Evolutionary conservation across 2,329 filamentous ascomycete genomes (phyloP), one percentile per base, ranked within the genome.

Genomic region (Penicillium sp.): DNA sequence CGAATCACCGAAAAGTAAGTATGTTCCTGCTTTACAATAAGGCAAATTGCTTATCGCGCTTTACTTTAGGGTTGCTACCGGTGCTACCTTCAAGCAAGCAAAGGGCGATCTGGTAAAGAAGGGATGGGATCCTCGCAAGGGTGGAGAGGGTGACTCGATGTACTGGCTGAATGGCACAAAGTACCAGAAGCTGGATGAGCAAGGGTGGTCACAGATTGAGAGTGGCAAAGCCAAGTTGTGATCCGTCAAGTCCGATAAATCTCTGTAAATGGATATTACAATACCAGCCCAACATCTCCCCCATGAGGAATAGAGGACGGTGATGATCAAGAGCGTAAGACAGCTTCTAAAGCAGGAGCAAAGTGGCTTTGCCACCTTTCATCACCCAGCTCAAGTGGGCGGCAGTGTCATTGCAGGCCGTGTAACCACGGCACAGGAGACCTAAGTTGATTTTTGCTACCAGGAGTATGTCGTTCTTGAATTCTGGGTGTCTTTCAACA

Each of bases 21-120:
- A 16, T 8, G 9, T 8, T 18, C 14, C 10, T 22, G 5, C 63
- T 56, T 55, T 11, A 11, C n/a, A 13, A 36, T 7, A 5, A 1
- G 25, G 11, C 25, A n/a, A 10, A 2, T 9, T 18, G 7, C 5
- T 28, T 61, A 45, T 55, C 35, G 24, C 20, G 3, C 4, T 5
- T 14, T 27, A 3, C 6, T 5, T n/a, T 35, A 72, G 69, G 47
- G 75, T 78, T 46, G 70, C 72, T 50, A 73, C 73, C 1, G 74
- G 74, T 40, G 76, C 74, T n/a, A 79, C 76, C 5, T 79, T 79
- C 65, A 79, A 79, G 56, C 76, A 79, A 55, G 72, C 74, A 2
- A 79, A 79, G 59, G 69, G 67, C 7, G 74, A 74, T 8, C 55
- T 78, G 24, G 61, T 70, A 24, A 75, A 74, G 56, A 74, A 73